phyloP scores from a whole-genome alignment of 129 eudicot genomes.

The Mikania micrantha region DNA sequence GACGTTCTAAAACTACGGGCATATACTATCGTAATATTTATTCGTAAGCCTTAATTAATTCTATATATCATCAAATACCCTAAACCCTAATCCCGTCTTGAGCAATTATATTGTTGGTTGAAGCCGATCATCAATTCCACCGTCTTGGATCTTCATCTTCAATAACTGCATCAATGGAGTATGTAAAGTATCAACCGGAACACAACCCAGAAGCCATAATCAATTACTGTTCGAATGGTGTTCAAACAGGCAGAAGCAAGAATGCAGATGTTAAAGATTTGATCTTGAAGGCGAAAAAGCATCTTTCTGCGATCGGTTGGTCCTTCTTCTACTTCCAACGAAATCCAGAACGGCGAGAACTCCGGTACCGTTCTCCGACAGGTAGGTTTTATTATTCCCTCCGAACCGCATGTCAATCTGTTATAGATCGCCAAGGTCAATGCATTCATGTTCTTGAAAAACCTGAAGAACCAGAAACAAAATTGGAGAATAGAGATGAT shows the following conservation, averaged over 20 bases:
- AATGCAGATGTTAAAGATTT: not conserved
- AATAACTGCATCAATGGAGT: not conserved
- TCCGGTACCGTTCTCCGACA: slow-evolving; percentile 21
- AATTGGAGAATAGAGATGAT: not conserved
- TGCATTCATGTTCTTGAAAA: not conserved
- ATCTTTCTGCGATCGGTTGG: slow-evolving; percentile 59
- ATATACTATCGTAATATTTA: not conserved
- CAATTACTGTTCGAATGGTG: slow-evolving; percentile 15
- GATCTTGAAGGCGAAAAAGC: slow-evolving; percentile 32
- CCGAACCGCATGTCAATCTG: slow-evolving; percentile 14
- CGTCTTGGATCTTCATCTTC: not conserved
- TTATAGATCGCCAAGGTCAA: not conserved
- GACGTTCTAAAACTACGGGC: not conserved
- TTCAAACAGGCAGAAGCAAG: slow-evolving; percentile 17
- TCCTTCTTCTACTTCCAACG: slow-evolving; percentile 7
- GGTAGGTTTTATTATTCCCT: slow-evolving; percentile 19
- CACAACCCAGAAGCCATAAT: slow-evolving; percentile 13
- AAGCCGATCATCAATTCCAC: not conserved
- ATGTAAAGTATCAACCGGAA: not conserved
- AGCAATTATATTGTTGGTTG: too few species aligned
- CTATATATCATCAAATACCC: not conserved
- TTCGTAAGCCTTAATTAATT: not conserved
- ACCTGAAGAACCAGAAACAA: not conserved
- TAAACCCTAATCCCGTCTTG: slow-evolving; percentile 7
- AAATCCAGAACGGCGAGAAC: slow-evolving; percentile 4